Percentiles rank a stretch among this genome's conserved stretches.
Evolutionary conservation across 805 yeast species (phyloP).

Genomic region (Cyberlindnera mycetangii): DNA sequence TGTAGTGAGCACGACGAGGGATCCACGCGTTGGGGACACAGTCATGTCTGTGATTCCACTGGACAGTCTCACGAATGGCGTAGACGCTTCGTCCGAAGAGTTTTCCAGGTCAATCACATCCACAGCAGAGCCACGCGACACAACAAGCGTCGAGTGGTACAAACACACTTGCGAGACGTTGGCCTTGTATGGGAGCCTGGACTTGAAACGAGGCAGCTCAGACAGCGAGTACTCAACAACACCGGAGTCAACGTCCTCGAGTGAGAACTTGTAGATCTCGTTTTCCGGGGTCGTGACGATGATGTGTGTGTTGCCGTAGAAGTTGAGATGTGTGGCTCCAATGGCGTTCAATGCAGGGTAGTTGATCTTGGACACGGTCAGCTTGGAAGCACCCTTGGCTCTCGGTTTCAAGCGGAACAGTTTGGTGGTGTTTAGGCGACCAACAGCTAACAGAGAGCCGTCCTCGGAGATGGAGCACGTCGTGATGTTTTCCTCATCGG

Average conservation of each 20-base stretch:
- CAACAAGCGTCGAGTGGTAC: conserved; percentile 45
- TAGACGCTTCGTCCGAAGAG: conserved; percentile 22
- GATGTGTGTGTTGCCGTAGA: conserved; percentile 45
- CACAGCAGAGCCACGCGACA: conserved; percentile 59
- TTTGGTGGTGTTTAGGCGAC: conserved; percentile 65
- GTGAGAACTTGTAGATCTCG: conserved; percentile 45
- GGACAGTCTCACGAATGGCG: conserved; percentile 55
- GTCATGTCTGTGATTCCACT: conserved; percentile 57
- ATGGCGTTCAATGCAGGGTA: conserved; percentile 33
- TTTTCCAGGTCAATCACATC: conserved; percentile 42
- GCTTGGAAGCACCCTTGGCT: conserved; percentile 27
- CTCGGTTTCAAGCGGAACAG: conserved; percentile 51
- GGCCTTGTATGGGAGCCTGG: conserved; percentile 44
- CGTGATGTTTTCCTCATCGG: conserved; percentile 79
- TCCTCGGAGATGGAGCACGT: conserved; percentile 62
- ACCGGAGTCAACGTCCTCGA: conserved; percentile 10
- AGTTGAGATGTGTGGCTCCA: conserved; percentile 56
- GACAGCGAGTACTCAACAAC: conserved; percentile 37
- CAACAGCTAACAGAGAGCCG: conserved; percentile 66
- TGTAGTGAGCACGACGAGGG: conserved; percentile 63
- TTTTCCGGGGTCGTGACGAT: conserved; percentile 58
- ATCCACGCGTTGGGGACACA: conserved; percentile 45
- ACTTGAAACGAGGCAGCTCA: conserved; percentile 33
- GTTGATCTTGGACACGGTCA: conserved; percentile 52
- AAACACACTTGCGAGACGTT: conserved; percentile 49